Evolutionary conservation across 208 protist genomes (phyloP).

Genomic region (Eutreptiella sp.): DNA sequence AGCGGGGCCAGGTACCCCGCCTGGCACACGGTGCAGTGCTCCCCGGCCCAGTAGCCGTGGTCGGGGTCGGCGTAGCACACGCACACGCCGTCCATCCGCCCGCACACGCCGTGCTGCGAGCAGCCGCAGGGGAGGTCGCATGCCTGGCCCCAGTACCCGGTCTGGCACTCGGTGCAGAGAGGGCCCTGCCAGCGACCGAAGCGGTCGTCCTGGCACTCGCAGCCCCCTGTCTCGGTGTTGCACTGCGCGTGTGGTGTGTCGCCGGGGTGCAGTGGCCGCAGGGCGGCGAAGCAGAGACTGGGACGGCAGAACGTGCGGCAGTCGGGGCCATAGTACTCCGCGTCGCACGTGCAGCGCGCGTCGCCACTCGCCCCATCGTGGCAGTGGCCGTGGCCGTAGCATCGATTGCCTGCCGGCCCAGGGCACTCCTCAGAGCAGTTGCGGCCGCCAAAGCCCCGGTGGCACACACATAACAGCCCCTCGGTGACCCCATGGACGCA

Average conservation of each 20-base stretch:
- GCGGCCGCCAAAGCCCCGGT: slow-evolving; percentile 3
- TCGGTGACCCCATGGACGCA: too few relatives aligned
- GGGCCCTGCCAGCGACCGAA: slow-evolving; percentile 14
- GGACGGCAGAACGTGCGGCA: slow-evolving; percentile 12
- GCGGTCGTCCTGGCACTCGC: slow-evolving; percentile 26
- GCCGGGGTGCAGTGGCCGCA: slow-evolving; percentile 1
- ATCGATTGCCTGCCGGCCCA: slow-evolving; percentile 18
- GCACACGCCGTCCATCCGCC: background rate
- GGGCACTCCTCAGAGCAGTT: slow-evolving; percentile 16
- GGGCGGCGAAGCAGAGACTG: background rate
- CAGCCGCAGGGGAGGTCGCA: background rate
- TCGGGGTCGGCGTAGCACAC: slow-evolving; percentile 2
- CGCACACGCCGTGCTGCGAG: slow-evolving; percentile 24
- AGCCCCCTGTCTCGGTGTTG: slow-evolving; percentile 25
- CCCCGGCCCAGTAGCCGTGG: slow-evolving; percentile 19
- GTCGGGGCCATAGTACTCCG: slow-evolving; percentile 14
- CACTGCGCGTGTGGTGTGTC: slow-evolving; percentile 10
- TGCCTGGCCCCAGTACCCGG: slow-evolving; percentile 18
- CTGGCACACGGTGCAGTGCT: slow-evolving; percentile 12
- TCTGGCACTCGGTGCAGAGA: slow-evolving; percentile 13
- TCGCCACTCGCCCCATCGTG: slow-evolving; percentile 9
- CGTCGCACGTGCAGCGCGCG: slow-evolving; percentile 18
- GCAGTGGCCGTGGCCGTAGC: slow-evolving; percentile 17
- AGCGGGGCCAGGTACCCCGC: slow-evolving; percentile 8
- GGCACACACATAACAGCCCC: slow-evolving; percentile 13